A percentile compares a stretch with the other conserved stretches of the same genome.
Evolutionary conservation across 2,329 filamentous ascomycete genomes (phyloP).

Genomic region (Catunica adiposa): DNA sequence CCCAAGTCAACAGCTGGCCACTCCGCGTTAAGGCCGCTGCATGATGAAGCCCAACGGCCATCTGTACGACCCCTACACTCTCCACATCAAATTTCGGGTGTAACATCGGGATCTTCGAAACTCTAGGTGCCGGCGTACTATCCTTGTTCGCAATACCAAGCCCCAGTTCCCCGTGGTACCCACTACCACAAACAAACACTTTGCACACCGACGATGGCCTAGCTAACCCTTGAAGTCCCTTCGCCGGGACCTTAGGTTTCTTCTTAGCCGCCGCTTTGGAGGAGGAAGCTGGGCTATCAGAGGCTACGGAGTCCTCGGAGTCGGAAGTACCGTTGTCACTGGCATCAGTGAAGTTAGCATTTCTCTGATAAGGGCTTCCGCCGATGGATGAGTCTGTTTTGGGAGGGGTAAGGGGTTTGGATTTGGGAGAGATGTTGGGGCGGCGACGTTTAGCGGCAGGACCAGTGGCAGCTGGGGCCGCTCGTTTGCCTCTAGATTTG

Average conservation of each 20-base stretch:
- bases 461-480: background rate
- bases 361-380: too few species aligned
- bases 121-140: conserved; percentile 16
- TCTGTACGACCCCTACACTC: conserved; percentile 40
- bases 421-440: background rate
- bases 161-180: conserved; percentile 46
- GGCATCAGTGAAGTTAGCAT: too few species aligned
- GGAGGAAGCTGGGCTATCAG: background rate
- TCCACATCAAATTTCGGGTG: conserved; percentile 38
- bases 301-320: too few species aligned
- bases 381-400: too few species aligned
- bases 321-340: too few species aligned
- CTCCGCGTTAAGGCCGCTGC: conserved; percentile 43
- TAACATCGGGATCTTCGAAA: conserved; percentile 22
- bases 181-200: conserved; percentile 46
- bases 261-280: background rate
- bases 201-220: conserved; percentile 18
- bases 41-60: conserved; percentile 49
- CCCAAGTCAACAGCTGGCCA: conserved; percentile 48
- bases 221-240: background rate
- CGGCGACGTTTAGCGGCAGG: background rate
- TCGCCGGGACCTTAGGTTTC: background rate
- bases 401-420: background rate
- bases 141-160: conserved; percentile 36
- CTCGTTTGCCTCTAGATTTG: background rate